A percentile compares a stretch with the other conserved stretches of the same genome.
Conservation (phyloP, 2,329 filamentous ascomycete species). For the Diaporthe velutina region DNA sequence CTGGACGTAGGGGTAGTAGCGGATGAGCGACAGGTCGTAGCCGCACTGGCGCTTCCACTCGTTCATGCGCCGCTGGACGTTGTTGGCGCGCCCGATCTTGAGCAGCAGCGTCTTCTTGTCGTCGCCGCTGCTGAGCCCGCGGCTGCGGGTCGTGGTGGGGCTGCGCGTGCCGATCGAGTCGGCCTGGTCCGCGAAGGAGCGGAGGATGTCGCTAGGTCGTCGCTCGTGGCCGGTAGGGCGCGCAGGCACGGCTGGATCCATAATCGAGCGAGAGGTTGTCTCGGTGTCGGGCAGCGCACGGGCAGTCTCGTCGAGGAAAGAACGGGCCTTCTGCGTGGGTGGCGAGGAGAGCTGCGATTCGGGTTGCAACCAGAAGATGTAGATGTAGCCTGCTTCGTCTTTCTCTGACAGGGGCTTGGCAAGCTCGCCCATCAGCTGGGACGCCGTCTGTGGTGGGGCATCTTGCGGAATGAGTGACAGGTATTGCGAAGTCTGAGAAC, state of each 20-base stretch:
- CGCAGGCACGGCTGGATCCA: slow-evolving; percentile 59
- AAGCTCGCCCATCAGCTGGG: slow-evolving; percentile 81
- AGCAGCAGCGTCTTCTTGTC: slow-evolving; percentile 72
- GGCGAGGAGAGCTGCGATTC: slow-evolving; percentile 66
- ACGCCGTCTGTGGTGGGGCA: slow-evolving; percentile 76
- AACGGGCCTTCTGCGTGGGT: slow-evolving; percentile 70
- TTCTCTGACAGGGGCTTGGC: slow-evolving; percentile 78
- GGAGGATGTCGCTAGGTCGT: slow-evolving; percentile 68
- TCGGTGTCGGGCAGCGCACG: slow-evolving; percentile 53
- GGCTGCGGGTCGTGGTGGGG: slow-evolving; percentile 37
- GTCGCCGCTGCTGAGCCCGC: slow-evolving; percentile 43
- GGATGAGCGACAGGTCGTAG: slow-evolving; percentile 86
- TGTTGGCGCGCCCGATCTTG: slow-evolving; percentile 78
- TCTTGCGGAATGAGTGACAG: slow-evolving; percentile 78
- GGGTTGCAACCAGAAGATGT: slow-evolving; percentile 97
- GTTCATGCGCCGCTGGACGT: slow-evolving; percentile 90
- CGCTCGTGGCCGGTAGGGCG: slow-evolving; percentile 53
- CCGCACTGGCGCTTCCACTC: slow-evolving; percentile 96
- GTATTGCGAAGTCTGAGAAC: slow-evolving; percentile 58
- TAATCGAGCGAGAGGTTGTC: slow-evolving; percentile 68
- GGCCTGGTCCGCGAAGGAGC: slow-evolving; percentile 58
- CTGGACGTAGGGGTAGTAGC: slow-evolving; percentile 88
- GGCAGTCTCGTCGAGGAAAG: slow-evolving; percentile 65
- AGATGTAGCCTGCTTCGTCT: slow-evolving; percentile 93
- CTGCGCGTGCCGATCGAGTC: slow-evolving; percentile 43